Percentiles rank a stretch among this genome's conserved stretches.
Evolutionary conservation across 768 basidiomycete genomes (phyloP).

Genomic region (Sarcomyxa edulis): DNA sequence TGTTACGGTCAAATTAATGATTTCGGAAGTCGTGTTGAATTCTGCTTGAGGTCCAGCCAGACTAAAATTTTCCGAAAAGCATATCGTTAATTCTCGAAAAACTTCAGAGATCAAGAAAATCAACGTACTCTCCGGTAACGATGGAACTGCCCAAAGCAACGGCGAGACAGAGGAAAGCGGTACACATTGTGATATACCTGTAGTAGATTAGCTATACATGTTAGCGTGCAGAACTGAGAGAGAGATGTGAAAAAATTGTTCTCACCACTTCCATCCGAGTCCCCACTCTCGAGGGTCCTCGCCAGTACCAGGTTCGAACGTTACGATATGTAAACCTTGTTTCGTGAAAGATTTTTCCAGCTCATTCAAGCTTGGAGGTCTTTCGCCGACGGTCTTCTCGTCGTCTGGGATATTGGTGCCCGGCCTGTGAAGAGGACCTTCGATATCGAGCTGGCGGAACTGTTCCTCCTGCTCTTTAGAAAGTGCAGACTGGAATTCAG

Average conservation of each 20-base stretch:
- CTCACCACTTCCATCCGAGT: constrained; percentile 27
- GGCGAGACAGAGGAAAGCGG: constrained; percentile 30
- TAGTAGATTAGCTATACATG: not conserved
- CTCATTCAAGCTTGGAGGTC: constrained; percentile 7
- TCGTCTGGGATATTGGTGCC: too few species aligned
- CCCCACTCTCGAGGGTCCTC: constrained; percentile 34
- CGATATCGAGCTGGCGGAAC: too few species aligned
- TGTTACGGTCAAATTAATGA: constrained; percentile 36
- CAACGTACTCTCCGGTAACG: constrained; percentile 34
- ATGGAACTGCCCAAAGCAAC: constrained; percentile 34
- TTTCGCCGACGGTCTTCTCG: not conserved
- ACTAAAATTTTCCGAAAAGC: constrained; percentile 12
- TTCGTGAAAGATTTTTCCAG: constrained; percentile 9
- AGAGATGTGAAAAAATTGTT: not conserved
- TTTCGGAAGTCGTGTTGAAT: constrained; percentile 26
- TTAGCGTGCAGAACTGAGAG: not conserved
- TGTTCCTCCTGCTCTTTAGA: too few species aligned
- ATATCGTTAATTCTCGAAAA: not conserved
- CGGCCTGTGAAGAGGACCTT: too few species aligned
- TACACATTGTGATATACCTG: constrained; percentile 30
- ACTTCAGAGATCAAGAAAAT: too few species aligned
- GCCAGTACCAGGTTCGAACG: constrained; percentile 18
- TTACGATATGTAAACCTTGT: constrained; percentile 13
- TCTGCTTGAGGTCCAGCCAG: constrained; percentile 26
- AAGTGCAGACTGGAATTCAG: too few species aligned